Evolutionary conservation across 1,284 basidiomycete species (phyloP).

Genomic region (Cerioporus squamosus): DNA sequence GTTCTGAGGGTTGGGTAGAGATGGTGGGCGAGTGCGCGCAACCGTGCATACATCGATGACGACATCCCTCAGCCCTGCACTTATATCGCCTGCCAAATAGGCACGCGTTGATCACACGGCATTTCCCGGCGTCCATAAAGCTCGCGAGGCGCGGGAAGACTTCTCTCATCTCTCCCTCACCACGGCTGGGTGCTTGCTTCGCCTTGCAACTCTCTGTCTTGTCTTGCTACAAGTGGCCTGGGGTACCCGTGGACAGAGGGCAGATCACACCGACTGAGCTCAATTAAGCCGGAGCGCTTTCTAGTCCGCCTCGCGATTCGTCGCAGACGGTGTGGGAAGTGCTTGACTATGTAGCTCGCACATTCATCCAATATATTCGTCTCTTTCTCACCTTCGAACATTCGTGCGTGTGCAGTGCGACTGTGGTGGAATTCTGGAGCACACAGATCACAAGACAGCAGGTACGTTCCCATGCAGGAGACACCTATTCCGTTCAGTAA

Average conservation of each 20-base stretch:
- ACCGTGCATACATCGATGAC: conserved; percentile 44
- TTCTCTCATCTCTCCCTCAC: conserved; percentile 38
- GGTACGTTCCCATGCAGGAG: no score
- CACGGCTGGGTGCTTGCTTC: conserved; percentile 38
- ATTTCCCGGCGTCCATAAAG: conserved; percentile 4
- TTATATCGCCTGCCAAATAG: conserved; percentile 13
- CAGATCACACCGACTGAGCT: conserved; percentile 45
- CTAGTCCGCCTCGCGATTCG: conserved; percentile 44
- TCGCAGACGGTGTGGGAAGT: conserved; percentile 51
- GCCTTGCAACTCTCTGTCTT: conserved; percentile 48
- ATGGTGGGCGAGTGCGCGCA: conserved; percentile 46
- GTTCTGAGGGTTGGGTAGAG: conserved; percentile 33
- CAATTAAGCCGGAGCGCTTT: conserved; percentile 83
- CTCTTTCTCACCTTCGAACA: not conserved
- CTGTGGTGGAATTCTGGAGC: no score
- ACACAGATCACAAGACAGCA: no score
- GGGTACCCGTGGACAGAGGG: conserved; percentile 57
- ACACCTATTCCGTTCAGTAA: no score
- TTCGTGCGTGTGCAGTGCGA: no score
- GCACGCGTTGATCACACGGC: conserved; percentile 5
- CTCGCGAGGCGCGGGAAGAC: not conserved
- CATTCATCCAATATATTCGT: conserved; percentile 36
- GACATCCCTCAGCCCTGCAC: conserved; percentile 1
- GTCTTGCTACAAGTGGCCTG: conserved; percentile 34
- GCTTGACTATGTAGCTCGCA: conserved; percentile 79